Conservation (phyloP, 2,329 filamentous ascomycete species). For the Exophiala aquamarina region DNA sequence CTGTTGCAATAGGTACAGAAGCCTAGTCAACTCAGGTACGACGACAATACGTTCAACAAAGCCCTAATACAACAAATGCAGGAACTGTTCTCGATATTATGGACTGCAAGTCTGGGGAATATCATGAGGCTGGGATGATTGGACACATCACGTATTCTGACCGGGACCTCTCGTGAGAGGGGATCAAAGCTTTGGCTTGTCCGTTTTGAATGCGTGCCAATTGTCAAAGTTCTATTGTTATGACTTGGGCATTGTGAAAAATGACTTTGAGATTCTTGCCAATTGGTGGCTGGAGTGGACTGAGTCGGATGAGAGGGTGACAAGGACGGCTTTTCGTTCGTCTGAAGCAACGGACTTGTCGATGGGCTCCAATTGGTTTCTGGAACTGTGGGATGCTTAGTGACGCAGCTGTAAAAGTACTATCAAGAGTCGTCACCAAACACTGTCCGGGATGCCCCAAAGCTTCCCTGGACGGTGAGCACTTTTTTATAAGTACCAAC, state of each 20-base stretch:
- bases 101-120: conserved; percentile 5
- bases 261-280: conserved; percentile 16
- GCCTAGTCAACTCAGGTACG: conserved; percentile 8
- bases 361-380: conserved; percentile 7
- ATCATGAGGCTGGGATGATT: conserved; percentile 2
- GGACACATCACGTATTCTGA: conserved; percentile 34
- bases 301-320: conserved; percentile 9
- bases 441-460: conserved; percentile 19
- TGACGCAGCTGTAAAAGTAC: conserved; percentile 6
- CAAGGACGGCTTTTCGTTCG: conserved; percentile 22
- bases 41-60: conserved; percentile 8
- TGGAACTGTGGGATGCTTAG: conserved; percentile 8
- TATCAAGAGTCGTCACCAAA: neutral
- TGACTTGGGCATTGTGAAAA: conserved; percentile 6
- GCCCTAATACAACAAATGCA: conserved; percentile 8
- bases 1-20: conserved; percentile 19
- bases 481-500: conserved; percentile 27
- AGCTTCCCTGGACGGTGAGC: conserved; percentile 18
- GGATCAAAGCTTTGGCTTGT: conserved; percentile 95
- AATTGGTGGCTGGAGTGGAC: conserved; percentile 8
- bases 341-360: conserved; percentile 23
- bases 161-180: conserved; percentile 87
- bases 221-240: conserved; percentile 9
- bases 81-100: conserved; percentile 4
- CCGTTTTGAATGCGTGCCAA: conserved; percentile 48